phyloP scores from a whole-genome alignment of 2,329 filamentous ascomycete species.

The Botrytis hyacinthi region DNA sequence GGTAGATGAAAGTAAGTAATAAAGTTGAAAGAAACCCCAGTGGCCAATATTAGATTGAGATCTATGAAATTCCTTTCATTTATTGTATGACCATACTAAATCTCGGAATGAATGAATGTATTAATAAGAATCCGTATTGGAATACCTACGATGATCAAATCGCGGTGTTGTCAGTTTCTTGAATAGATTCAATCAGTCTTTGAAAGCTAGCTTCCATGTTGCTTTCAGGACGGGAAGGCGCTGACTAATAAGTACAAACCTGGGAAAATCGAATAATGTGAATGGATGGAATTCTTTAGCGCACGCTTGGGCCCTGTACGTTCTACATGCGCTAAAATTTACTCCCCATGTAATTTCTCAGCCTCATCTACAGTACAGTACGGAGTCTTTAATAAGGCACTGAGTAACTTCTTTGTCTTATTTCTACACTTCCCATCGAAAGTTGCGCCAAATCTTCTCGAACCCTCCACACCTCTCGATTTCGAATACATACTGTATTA shows the following conservation, averaged over 20 bases:
- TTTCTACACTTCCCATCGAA: background rate
- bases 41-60: background rate
- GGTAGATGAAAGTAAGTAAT: background rate
- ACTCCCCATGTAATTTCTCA: constrained; percentile 8
- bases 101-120: background rate
- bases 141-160: constrained; percentile 20
- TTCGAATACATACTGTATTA: background rate
- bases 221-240: constrained; percentile 15
- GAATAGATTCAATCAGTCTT: constrained; percentile 18
- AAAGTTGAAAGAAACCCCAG: background rate
- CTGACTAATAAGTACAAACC: constrained; percentile 1
- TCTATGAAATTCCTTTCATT: background rate
- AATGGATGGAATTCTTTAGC: background rate
- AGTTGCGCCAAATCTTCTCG: background rate
- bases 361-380: background rate
- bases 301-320: background rate
- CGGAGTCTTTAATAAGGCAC: background rate
- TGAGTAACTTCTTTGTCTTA: background rate
- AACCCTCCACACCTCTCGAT: background rate
- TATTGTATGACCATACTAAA: background rate
- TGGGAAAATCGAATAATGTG: background rate
- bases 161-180: constrained; percentile 16
- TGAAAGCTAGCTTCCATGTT: constrained; percentile 14
- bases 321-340: background rate
- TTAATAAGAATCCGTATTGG: background rate